Evolutionary conservation across 495 filamentous ascomycete genomes (phyloP).

Genomic region (Xylaria curta): DNA sequence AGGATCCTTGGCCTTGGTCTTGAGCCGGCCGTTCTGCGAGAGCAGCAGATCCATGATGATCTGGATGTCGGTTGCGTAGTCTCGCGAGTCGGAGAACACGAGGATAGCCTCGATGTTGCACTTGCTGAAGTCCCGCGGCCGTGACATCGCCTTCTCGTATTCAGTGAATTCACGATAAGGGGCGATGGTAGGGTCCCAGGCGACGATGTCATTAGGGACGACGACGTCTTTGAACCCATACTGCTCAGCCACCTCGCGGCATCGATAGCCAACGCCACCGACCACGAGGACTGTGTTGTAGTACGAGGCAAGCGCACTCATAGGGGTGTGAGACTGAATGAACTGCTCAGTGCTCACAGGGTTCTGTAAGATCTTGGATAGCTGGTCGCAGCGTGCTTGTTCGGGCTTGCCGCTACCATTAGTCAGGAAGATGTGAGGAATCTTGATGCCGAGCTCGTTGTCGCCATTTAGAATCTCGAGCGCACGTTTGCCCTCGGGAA

Average conservation of each 20-base stretch:
- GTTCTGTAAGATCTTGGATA: slow-evolving; percentile 63
- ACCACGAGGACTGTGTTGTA: slow-evolving; percentile 71
- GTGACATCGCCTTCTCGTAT: slow-evolving; percentile 62
- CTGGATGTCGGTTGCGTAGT: slow-evolving; percentile 84
- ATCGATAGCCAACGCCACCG: slow-evolving; percentile 69
- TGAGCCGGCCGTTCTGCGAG: slow-evolving; percentile 71
- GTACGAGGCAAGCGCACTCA: slow-evolving; percentile 70
- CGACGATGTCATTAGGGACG: slow-evolving; percentile 71
- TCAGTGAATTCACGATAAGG: slow-evolving; percentile 68
- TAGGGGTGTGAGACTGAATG: slow-evolving; percentile 72
- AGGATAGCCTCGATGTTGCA: slow-evolving; percentile 82
- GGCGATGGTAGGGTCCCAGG: slow-evolving; percentile 65
- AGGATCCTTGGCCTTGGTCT: slow-evolving; percentile 70
- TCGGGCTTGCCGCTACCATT: slow-evolving; percentile 72
- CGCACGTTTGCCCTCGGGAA: slow-evolving; percentile 63
- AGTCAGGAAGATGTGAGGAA: slow-evolving; percentile 73
- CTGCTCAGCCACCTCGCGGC: slow-evolving; percentile 68
- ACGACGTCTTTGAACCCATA: slow-evolving; percentile 72
- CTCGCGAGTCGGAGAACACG: slow-evolving; percentile 81
- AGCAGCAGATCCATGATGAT: slow-evolving; percentile 86
- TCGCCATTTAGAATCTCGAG: slow-evolving; percentile 71
- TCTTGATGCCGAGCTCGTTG: slow-evolving; percentile 73
- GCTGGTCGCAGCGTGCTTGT: slow-evolving; percentile 60
- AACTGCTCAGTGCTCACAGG: slow-evolving; percentile 68
- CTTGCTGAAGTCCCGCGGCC: slow-evolving; percentile 67